A percentile compares a stretch with the other conserved stretches of the same genome.
phyloP scores from a whole-genome alignment of 148 eudicot species.

The Tetragonia tetragonoides region DNA sequence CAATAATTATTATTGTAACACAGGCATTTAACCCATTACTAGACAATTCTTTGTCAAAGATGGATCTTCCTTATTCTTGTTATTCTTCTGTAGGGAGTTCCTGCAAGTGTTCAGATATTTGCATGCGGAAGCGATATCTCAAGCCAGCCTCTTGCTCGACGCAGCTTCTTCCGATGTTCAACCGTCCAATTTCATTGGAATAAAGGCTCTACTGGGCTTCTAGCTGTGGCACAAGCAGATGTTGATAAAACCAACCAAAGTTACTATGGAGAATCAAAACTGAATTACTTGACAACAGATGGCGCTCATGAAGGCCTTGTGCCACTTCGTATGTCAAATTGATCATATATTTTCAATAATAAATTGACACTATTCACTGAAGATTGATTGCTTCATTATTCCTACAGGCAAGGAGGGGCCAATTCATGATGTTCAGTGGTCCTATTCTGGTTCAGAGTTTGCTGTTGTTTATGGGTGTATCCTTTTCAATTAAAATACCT shows the following conservation, averaged over 20 bases:
- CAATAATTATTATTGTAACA: background rate
- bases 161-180: constrained; percentile 93
- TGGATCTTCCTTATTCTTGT: background rate
- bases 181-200: constrained; percentile 89
- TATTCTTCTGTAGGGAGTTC: constrained; percentile 66
- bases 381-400: constrained; percentile 19
- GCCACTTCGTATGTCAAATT: constrained; percentile 63
- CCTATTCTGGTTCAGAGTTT: constrained; percentile 79
- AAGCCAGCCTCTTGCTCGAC: constrained; percentile 76
- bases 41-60: background rate
- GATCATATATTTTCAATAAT: background rate
- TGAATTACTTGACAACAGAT: constrained; percentile 85
- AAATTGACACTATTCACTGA: background rate
- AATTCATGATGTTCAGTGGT: constrained; percentile 98
- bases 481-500: constrained; percentile 37
- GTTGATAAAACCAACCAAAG: constrained; percentile 99
- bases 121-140: constrained; percentile 55
- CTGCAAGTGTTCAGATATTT: constrained; percentile 93
- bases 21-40: background rate
- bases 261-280: constrained; percentile 96
- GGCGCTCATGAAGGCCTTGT: constrained; percentile 89
- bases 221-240: constrained; percentile 88
- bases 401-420: constrained; percentile 94
- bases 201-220: constrained; percentile 80
- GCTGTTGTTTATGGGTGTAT: constrained; percentile 99